phyloP scores from a whole-genome alignment of 768 basidiomycete genomes.

The Boletus vermiculosoides region DNA sequence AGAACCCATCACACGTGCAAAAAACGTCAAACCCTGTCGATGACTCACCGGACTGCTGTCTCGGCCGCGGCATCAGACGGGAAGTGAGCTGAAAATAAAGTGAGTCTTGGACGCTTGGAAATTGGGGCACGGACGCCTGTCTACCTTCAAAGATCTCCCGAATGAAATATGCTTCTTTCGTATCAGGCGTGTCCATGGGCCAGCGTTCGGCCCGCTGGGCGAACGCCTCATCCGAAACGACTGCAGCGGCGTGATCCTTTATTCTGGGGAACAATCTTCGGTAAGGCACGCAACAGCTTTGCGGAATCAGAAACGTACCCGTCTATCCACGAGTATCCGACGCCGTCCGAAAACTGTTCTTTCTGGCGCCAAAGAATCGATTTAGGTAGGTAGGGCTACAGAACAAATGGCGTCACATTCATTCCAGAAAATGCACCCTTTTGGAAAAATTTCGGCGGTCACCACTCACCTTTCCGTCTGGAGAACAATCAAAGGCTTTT shows the following conservation, averaged over 20 bases:
- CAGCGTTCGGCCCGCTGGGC: slow-evolving; percentile 71
- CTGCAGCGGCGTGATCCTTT: slow-evolving; percentile 77
- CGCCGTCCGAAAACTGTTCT: slow-evolving; percentile 99
- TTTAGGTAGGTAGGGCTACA: slow-evolving; percentile 84
- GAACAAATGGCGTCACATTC: not conserved
- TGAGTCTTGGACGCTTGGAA: slow-evolving; percentile 3
- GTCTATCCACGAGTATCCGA: slow-evolving; percentile 99
- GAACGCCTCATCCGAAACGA: slow-evolving; percentile 82
- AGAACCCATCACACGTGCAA: slow-evolving; percentile 10
- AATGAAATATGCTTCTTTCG: slow-evolving; percentile 95
- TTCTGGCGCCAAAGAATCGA: slow-evolving; percentile 99
- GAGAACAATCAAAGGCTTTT: slow-evolving; percentile 89
- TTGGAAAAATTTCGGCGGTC: not conserved
- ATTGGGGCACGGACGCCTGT: not conserved
- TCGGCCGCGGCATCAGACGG: slow-evolving; percentile 80
- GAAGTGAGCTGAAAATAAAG: slow-evolving; percentile 59
- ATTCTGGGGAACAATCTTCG: slow-evolving; percentile 49
- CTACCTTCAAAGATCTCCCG: slow-evolving; percentile 87
- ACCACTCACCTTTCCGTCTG: slow-evolving; percentile 63
- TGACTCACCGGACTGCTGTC: slow-evolving; percentile 83
- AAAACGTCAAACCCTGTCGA: slow-evolving; percentile 1
- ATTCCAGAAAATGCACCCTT: not conserved
- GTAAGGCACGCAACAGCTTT: not conserved
- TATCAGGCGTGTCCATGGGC: slow-evolving; percentile 81
- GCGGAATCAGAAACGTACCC: slow-evolving; percentile 49